Percentiles rank a stretch among this genome's conserved stretches.
These are phyloP conservation scores for Babesia bigemina DNA, from an alignment of 169 alveolate species.

Conservation along the genomic window DNA sequence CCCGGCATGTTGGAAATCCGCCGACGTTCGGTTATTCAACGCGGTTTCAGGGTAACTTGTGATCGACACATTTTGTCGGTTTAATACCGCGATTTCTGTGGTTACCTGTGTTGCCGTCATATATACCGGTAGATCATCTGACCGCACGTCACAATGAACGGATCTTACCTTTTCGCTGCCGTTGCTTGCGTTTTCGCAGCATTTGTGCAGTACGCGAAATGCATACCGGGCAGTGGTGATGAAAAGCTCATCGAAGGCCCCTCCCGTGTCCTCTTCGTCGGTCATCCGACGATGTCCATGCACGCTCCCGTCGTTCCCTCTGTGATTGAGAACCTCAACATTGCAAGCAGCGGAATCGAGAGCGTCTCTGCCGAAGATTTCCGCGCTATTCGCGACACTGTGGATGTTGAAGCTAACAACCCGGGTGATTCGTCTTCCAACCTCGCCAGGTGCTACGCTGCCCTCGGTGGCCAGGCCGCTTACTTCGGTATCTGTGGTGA, in stretches of 20 bases:
- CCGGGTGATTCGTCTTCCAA: not conserved
- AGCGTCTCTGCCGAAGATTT: no score
- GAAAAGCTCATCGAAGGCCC: conserved; percentile 3
- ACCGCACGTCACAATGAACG: not conserved
- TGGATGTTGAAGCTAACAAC: no score
- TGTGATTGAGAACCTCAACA: conserved; percentile 7
- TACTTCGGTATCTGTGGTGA: not conserved
- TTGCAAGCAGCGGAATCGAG: no score
- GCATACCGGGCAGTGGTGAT: not conserved
- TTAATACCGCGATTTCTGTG: no score
- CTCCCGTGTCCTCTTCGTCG: conserved; percentile 22
- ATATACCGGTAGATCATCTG: no score
- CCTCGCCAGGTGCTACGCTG: not conserved
- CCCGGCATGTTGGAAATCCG: no score
- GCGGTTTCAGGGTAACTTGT: no score
- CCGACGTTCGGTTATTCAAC: no score
- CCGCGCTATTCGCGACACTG: no score
- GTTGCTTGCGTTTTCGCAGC: not conserved
- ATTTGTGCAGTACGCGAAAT: no score
- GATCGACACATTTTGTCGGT: no score
- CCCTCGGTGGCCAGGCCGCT: not conserved
- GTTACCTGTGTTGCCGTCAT: no score
- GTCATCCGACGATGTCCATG: conserved; percentile 25
- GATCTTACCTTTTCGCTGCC: not conserved
- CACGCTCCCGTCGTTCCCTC: conserved; percentile 3